Conservation (phyloP, 2,329 filamentous ascomycete species). For the Trichoderma endophyticum region DNA sequence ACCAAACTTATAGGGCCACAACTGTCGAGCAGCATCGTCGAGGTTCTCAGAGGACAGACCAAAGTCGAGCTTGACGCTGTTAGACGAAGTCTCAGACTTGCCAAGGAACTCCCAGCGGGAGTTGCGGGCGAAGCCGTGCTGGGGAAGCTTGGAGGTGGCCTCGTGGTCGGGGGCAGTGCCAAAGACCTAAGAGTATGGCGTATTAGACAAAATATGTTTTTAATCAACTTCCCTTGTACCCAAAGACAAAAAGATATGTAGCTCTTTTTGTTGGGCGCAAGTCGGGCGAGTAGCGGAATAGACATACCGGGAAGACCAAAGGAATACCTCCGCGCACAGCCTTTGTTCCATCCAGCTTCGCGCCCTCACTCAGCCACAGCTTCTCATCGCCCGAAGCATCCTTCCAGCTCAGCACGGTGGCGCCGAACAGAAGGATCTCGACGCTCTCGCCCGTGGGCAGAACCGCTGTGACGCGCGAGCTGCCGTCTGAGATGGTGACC, state of each 20-base stretch:
- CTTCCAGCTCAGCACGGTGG: slow-evolving; percentile 93
- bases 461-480: slow-evolving; percentile 70
- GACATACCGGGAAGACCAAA: slow-evolving; percentile 81
- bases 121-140: slow-evolving; percentile 92
- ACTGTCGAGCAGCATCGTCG: slow-evolving; percentile 61
- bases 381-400: slow-evolving; percentile 74
- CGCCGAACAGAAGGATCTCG: slow-evolving; percentile 83
- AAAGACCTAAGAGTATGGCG: slow-evolving; percentile 61
- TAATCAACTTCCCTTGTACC: not conserved
- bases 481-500: slow-evolving; percentile 70
- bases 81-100: slow-evolving; percentile 62
- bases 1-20: slow-evolving; percentile 85
- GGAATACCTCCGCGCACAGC: slow-evolving; percentile 89
- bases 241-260: not conserved
- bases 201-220: not conserved
- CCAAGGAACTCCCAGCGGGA: slow-evolving; percentile 92
- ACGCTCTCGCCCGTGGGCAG: slow-evolving; percentile 85
- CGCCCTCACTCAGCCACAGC: slow-evolving; percentile 78
- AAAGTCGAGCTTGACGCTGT: slow-evolving; percentile 89
- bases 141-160: slow-evolving; percentile 74
- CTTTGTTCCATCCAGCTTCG: slow-evolving; percentile 81
- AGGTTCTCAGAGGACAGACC: slow-evolving; percentile 75
- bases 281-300: not conserved
- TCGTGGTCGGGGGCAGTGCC: slow-evolving; percentile 74
- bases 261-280: not conserved